Base-by-base conservation (phyloP, 257 asterid species). In the Hygrophila difformis region DNA sequence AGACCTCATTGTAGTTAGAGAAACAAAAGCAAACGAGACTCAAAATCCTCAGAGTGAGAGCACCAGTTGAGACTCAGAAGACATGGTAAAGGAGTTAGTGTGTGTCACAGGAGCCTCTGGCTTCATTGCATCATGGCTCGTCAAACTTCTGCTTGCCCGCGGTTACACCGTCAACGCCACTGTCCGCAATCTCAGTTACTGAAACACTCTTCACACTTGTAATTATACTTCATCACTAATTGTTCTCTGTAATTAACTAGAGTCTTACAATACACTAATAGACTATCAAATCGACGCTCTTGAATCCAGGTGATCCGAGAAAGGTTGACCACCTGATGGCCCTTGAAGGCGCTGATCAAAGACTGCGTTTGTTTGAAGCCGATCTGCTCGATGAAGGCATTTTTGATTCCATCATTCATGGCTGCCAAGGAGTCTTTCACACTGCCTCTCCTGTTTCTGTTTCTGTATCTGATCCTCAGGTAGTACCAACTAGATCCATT, bases 31-130 rank as follows among this genome's bases (percentile, higher is more conserved):
- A n/a, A n/a, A n/a, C n/a, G n/a, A n/a, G n/a, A n/a, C n/a, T n/a
- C n/a, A n/a, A n/a, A n/a, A n/a, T n/a, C n/a, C n/a, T n/a, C n/a
- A n/a, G n/a, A n/a, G n/a, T n/a, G n/a, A n/a, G n/a, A n/a, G n/a
- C n/a, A n/a, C n/a, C n/a, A n/a, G n/a, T n/a, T n/a, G n/a, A n/a
- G n/a, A n/a, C n/a, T n/a, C n/a, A n/a, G n/a, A n/a, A 26, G 31
- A 26, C 4, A 26, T 26, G 31, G 31, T 5, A 26, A 26, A 26
- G 31, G 31, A 5, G 31, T n/a, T 66, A 4, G 93, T 81, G 34
- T 73, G 84, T 40, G 93, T 81, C 20, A 81, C 87, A 0, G 93
- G 93, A 13, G 89, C 82, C 1, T 75, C 84, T 0, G 89, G 89
- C 0, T 76, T 49, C 64, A 62, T 73, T 15, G 85, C 84, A 0